Evolutionary conservation across 768 basidiomycete species (phyloP).

Genomic region (Leccinum olivaceopallidum): DNA sequence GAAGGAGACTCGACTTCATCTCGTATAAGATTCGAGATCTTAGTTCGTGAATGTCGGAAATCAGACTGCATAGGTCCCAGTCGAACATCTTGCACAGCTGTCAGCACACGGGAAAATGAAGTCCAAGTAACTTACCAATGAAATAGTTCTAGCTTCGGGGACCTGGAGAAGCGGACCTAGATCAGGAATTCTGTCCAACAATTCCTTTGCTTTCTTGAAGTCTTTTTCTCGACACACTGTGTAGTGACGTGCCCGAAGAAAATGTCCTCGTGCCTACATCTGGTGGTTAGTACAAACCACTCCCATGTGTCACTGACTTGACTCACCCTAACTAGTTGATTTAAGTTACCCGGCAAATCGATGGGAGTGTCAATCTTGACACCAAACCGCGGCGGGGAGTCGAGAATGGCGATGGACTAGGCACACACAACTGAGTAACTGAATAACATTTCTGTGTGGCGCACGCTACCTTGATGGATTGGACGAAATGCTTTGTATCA

Average conservation of each 20-base stretch:
- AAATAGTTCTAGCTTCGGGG: slow-evolving; percentile 1
- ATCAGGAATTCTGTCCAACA: slow-evolving; percentile 1
- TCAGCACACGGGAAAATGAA: not conserved
- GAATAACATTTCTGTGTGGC: not conserved
- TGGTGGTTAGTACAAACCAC: not conserved
- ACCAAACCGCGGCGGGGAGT: slow-evolving; percentile 1
- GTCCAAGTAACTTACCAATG: slow-evolving; percentile 6
- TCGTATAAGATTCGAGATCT: not conserved
- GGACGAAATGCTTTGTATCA: slow-evolving; percentile 1
- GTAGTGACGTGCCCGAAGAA: not conserved
- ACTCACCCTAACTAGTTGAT: not conserved
- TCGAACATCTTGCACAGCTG: slow-evolving; percentile 12
- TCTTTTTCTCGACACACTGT: not conserved
- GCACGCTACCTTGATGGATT: slow-evolving; percentile 10
- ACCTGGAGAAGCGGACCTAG: slow-evolving; percentile 1
- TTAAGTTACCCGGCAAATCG: not conserved
- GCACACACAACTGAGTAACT: not conserved
- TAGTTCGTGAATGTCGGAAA: not conserved
- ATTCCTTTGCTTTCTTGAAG: not conserved
- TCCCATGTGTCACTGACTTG: not conserved
- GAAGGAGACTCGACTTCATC: not conserved
- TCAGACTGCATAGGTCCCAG: slow-evolving; percentile 10
- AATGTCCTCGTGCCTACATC: slow-evolving; percentile 4
- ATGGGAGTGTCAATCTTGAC: not conserved
- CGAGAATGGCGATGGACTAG: slow-evolving; percentile 9